Base-by-base conservation (phyloP, 257 asterid species). In the Scutellaria baicalensis region DNA sequence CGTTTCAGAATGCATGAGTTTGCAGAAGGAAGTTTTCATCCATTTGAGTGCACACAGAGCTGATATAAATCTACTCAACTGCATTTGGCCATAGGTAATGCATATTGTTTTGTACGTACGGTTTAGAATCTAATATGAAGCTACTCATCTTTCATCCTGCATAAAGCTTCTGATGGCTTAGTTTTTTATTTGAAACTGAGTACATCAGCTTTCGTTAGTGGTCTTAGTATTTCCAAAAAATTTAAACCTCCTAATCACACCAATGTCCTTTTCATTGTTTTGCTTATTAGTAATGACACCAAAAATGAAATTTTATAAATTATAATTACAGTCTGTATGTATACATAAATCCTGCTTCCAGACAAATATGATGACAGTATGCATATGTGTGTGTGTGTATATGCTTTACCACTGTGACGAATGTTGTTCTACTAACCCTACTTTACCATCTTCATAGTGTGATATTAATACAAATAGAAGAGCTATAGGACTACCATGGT, bases 1-100 rank as follows among this genome's bases (percentile, higher is more conserved):
- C 90, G 87, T 74, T 86, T 91, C 76, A 84, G 85, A 79, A 83
- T 88, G 96, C 95, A 88, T 12, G 98, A 89, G 80, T 86, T 88
- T 73, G 84, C 96, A 23, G 98, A 94, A 76, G 97, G 97, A 33
- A 83, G 88, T 63, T 74, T 89, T 65, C 97, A 91, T 80, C 98
- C 97, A 57, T 88, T 94, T 57, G 99, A 94, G 86, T 94, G 99
- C 85, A 84, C 96, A 6, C 99, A 94, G 76, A 91, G 92, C 87
- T 93, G 77, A 84, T 68, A 21, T 31, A 14, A 44, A 31, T 65
- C 49, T 54, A 14, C 45, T 36, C 57, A 36, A 36, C 66, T 57
- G 58, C 50, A 36, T 40, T 61, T 45, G 43, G 39, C 69, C 58
- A 51, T 23, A 23, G 85, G 82, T 81, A 71, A 49, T 9, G 6